Conservation (phyloP, 2,329 filamentous ascomycete species). For the Aurifilum marmelostoma region DNA sequence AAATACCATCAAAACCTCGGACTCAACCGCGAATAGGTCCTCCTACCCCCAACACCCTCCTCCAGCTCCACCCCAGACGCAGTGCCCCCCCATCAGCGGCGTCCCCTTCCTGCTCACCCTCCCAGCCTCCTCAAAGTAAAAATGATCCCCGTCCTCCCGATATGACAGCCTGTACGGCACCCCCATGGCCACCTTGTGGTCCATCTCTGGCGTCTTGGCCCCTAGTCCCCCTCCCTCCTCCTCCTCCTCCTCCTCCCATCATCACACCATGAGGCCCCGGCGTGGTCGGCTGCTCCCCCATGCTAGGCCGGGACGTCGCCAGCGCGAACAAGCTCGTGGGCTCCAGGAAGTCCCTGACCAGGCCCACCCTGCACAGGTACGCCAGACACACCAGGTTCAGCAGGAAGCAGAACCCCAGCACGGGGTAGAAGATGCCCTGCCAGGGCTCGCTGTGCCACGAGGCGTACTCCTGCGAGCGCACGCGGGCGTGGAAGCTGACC, state of each 20-base stretch:
- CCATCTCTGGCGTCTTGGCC: slow-evolving; percentile 18
- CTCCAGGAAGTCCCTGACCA: slow-evolving; percentile 79
- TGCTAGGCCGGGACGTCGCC: slow-evolving; percentile 63
- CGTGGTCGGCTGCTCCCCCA: no score
- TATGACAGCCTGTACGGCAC: slow-evolving; percentile 49
- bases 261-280: slow-evolving; percentile 41
- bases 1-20: not conserved
- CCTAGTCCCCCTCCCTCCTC: not conserved
- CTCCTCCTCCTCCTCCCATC: slow-evolving; percentile 36
- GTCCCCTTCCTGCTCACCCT: slow-evolving; percentile 15
- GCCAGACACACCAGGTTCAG: slow-evolving; percentile 68
- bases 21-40: not conserved
- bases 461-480: slow-evolving; percentile 70
- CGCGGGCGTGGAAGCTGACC: slow-evolving; percentile 64
- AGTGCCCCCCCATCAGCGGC: not conserved
- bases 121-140: slow-evolving; percentile 47
- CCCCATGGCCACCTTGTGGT: slow-evolving; percentile 38
- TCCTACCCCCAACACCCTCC: not conserved
- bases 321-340: slow-evolving; percentile 75
- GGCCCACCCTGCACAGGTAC: slow-evolving; percentile 59
- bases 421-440: slow-evolving; percentile 68
- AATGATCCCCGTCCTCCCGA: slow-evolving; percentile 44
- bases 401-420: slow-evolving; percentile 67
- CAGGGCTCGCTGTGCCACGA: slow-evolving; percentile 64
- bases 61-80: slow-evolving; percentile 4